Evolutionary conservation across 2,329 filamentous ascomycete species (phyloP).

Genomic region (Periconia sp.): DNA sequence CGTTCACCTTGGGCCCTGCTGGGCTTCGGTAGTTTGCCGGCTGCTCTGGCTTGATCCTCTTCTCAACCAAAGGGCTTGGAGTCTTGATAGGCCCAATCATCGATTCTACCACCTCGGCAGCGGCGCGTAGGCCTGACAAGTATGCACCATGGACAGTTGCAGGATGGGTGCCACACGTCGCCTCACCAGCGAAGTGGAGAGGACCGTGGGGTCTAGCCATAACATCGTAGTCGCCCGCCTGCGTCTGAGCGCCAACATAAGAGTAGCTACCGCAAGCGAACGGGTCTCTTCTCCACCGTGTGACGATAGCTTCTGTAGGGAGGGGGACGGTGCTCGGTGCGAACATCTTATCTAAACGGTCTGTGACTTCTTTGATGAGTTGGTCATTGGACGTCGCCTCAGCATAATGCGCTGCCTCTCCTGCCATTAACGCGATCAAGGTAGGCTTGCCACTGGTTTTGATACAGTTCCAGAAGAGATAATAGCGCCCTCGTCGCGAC

Average conservation of each 20-base stretch:
- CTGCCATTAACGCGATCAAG: constrained; percentile 92
- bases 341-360: constrained; percentile 79
- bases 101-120: constrained; percentile 80
- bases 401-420: constrained; percentile 88
- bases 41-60: constrained; percentile 54
- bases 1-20: constrained; percentile 30
- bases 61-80: constrained; percentile 73
- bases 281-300: constrained; percentile 87
- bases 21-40: constrained; percentile 15
- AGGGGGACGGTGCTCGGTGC: constrained; percentile 67
- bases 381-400: constrained; percentile 77
- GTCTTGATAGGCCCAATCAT: constrained; percentile 83
- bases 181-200: constrained; percentile 93
- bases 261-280: constrained; percentile 97
- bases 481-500: constrained; percentile 84
- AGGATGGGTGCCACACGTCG: constrained; percentile 93
- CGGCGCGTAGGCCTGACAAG: constrained; percentile 87
- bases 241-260: constrained; percentile 83
- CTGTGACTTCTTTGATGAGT: constrained; percentile 80
- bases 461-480: constrained; percentile 96
- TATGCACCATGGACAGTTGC: constrained; percentile 98
- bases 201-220: constrained; percentile 88
- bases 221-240: constrained; percentile 85
- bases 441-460: constrained; percentile 86
- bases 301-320: constrained; percentile 86